A percentile compares a stretch with the other conserved stretches of the same genome.
Conservation (phyloP, 768 basidiomycete genomes). For the Suillus variegatus region DNA sequence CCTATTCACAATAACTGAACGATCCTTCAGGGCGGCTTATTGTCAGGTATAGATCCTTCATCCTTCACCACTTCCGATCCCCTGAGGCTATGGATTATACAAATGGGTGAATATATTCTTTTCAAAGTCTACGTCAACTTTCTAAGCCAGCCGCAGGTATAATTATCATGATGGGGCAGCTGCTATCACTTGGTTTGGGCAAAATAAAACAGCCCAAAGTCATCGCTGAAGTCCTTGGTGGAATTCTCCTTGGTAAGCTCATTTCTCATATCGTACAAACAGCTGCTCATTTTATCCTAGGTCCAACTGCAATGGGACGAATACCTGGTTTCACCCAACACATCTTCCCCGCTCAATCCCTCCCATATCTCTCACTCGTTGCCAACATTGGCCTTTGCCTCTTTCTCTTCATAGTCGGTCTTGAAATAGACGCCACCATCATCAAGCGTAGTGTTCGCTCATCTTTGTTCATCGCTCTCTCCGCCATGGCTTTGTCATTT, state of each 20-base stretch:
- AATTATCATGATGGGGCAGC: conserved; percentile 78
- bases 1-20: not conserved
- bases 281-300: conserved; percentile 40
- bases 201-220: conserved; percentile 84
- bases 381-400: conserved; percentile 88
- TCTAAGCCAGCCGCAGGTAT: conserved; percentile 48
- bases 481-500: conserved; percentile 87
- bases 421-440: conserved; percentile 82
- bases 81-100: conserved; percentile 74
- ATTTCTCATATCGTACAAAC: conserved; percentile 3
- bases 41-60: conserved; percentile 75
- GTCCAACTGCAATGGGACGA: conserved; percentile 65
- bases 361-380: conserved; percentile 79
- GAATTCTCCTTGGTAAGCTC: conserved; percentile 75
- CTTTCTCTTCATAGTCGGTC: conserved; percentile 91
- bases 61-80: conserved; percentile 68
- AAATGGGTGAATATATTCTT: conserved; percentile 58
- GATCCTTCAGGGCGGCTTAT: conserved; percentile 61
- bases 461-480: conserved; percentile 68
- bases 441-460: conserved; percentile 76
- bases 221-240: conserved; percentile 83
- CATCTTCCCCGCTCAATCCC: conserved; percentile 75
- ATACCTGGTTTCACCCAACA: conserved; percentile 87
- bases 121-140: conserved; percentile 5
- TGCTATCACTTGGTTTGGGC: conserved; percentile 71